Conservation (phyloP, 805 yeast genomes). For the Yamadazyma akitaensis region DNA sequence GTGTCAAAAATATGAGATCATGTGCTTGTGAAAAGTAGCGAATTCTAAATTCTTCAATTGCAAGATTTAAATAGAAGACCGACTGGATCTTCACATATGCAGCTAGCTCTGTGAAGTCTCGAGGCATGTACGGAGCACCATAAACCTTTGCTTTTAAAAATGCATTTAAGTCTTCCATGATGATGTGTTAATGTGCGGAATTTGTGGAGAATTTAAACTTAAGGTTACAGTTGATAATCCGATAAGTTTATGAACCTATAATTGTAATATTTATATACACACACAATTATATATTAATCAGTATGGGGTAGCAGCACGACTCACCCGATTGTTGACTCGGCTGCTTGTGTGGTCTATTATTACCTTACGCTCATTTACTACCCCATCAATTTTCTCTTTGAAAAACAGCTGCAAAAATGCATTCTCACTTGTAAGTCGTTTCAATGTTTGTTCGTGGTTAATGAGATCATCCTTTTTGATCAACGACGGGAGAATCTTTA, state of each 20-base stretch:
- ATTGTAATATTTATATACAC: not conserved
- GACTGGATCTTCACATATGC: constrained; percentile 6
- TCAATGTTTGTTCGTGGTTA: constrained; percentile 25
- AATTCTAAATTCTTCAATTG: not conserved
- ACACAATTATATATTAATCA: not conserved
- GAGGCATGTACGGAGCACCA: constrained; percentile 24
- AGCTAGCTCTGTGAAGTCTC: constrained; percentile 15
- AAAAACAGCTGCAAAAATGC: constrained; percentile 26
- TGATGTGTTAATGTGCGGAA: not conserved
- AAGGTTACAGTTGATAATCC: too few relatives aligned
- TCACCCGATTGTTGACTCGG: constrained; percentile 33
- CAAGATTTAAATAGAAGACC: not conserved
- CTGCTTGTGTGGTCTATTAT: constrained; percentile 28
- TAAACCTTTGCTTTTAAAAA: constrained; percentile 14
- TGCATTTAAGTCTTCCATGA: not conserved
- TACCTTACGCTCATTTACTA: constrained; percentile 32
- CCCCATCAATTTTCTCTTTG: constrained; percentile 30
- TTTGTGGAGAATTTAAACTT: not conserved
- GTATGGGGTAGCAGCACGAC: constrained; percentile 40
- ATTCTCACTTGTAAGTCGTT: constrained; percentile 25
- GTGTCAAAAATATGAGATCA: constrained; percentile 13
- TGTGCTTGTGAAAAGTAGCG: constrained; percentile 5
- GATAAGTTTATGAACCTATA: not conserved
- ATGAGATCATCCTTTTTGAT: constrained; percentile 31
- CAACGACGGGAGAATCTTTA: constrained; percentile 31